phyloP scores from a whole-genome alignment of 345 rosid genomes.

The Rhodomyrtus tomentosa region DNA sequence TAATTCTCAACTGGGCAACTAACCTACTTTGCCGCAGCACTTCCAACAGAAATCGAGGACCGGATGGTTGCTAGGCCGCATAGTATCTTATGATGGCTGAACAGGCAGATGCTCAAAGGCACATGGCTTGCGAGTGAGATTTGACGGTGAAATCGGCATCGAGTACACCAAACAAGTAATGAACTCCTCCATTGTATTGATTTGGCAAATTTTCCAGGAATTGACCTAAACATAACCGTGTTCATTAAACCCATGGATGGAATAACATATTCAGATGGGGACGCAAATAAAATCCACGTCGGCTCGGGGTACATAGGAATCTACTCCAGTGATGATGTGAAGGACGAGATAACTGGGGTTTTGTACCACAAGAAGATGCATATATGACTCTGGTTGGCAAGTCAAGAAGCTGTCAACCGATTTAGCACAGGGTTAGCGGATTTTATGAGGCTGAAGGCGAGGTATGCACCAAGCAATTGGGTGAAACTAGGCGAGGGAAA shows the following conservation, averaged over 20 bases:
- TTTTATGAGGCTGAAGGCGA: constrained; percentile 11
- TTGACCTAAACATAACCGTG: no score
- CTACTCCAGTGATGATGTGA: constrained; percentile 5
- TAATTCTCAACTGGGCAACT: no score
- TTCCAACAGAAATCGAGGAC: no score
- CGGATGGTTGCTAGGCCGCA: no score
- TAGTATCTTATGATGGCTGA: no score
- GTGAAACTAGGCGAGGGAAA: constrained; percentile 9
- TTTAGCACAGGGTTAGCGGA: constrained; percentile 7
- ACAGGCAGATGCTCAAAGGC: no score
- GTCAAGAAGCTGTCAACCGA: neutral
- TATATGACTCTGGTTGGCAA: constrained; percentile 3
- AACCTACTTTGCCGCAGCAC: no score
- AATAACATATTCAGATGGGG: constrained; percentile 3
- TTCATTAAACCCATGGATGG: constrained; percentile 15
- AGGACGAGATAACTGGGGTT: constrained; percentile 5
- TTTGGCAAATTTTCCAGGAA: no score
- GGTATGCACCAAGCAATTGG: constrained; percentile 2
- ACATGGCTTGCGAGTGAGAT: no score
- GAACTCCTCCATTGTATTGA: no score
- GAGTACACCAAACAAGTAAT: no score
- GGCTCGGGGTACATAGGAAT: constrained; percentile 4
- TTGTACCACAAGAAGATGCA: constrained; percentile 12
- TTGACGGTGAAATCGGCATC: no score
- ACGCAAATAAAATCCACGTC: neutral